Percentiles rank a stretch among this genome's conserved stretches.
These are phyloP conservation scores for Podila epigama DNA, from an alignment of 192 early-diverging fungal species.

Conservation along the genomic window DNA sequence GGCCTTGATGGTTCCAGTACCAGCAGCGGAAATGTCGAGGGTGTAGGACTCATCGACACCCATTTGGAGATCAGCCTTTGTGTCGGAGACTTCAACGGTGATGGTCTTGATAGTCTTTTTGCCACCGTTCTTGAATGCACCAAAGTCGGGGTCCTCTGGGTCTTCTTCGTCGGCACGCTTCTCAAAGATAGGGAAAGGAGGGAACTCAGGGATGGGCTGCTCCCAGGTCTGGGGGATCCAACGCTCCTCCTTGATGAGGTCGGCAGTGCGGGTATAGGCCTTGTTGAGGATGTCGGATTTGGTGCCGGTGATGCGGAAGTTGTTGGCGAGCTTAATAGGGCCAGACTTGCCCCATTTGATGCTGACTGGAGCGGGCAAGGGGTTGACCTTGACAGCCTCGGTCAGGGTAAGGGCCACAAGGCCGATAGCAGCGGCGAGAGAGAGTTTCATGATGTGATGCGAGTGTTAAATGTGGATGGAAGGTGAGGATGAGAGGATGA, in stretches of 20 bases:
- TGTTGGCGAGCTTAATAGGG: slow-evolving; percentile 30
- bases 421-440: slow-evolving; percentile 51
- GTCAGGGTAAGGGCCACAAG: slow-evolving; percentile 33
- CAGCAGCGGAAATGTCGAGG: slow-evolving; percentile 62
- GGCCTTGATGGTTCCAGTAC: slow-evolving; percentile 63
- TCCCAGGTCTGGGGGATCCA: slow-evolving; percentile 57
- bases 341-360: slow-evolving; percentile 46
- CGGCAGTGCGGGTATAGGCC: slow-evolving; percentile 58
- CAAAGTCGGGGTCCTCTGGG: background rate
- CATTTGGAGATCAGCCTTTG: slow-evolving; percentile 58
- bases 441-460: slow-evolving; percentile 20
- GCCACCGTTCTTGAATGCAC: background rate
- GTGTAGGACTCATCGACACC: slow-evolving; percentile 77
- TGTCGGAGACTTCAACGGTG: slow-evolving; percentile 53
- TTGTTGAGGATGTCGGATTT: slow-evolving; percentile 48
- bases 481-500: background rate
- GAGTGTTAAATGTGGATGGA: background rate
- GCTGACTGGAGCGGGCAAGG: slow-evolving; percentile 45
- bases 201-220: slow-evolving; percentile 27
- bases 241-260: slow-evolving; percentile 56
- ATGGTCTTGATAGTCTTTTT: slow-evolving; percentile 42
- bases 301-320: slow-evolving; percentile 28
- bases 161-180: slow-evolving; percentile 32
- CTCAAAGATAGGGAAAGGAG: slow-evolving; percentile 35
- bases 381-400: slow-evolving; percentile 53